A percentile compares a stretch with the other conserved stretches of the same genome.
phyloP scores from a whole-genome alignment of 352 stramenopile species.

The Phytophthora sp. region DNA sequence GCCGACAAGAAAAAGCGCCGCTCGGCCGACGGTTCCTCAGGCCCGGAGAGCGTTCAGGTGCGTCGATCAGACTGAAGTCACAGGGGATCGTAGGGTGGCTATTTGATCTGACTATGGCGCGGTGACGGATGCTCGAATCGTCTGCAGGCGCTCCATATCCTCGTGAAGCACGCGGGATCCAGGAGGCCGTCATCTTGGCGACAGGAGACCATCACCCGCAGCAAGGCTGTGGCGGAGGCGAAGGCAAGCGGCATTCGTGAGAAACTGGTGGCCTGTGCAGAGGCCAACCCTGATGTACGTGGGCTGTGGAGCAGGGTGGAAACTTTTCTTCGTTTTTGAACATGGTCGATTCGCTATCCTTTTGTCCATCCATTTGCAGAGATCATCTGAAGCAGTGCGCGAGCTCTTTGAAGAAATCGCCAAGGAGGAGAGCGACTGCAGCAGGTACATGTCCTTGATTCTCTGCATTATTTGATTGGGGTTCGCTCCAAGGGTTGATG shows the following conservation, averaged over 20 bases:
- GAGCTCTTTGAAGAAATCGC: conserved; percentile 87
- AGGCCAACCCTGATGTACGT: conserved; percentile 70
- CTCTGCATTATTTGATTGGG: not conserved
- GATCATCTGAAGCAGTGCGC: conserved; percentile 49
- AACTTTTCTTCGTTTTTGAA: not conserved
- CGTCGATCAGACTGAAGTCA: not conserved
- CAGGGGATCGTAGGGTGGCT: not conserved
- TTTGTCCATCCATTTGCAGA: conserved; percentile 3
- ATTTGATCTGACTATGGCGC: not conserved
- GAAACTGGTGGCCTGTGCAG: conserved; percentile 74
- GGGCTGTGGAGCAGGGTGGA: not conserved
- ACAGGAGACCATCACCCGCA: conserved; percentile 87
- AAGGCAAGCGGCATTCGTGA: conserved; percentile 84
- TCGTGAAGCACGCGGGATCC: conserved; percentile 89
- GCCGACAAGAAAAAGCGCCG: conserved; percentile 37
- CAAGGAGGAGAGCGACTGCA: conserved; percentile 90
- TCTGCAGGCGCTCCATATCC: conserved; percentile 77
- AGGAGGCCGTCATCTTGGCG: conserved; percentile 87
- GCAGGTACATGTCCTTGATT: conserved; percentile 52
- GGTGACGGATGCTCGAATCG: not conserved
- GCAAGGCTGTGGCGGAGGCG: conserved; percentile 82
- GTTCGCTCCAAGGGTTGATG: not conserved
- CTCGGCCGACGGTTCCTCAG: conserved; percentile 17
- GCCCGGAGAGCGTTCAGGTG: conserved; percentile 57
- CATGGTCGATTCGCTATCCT: not conserved